These are phyloP conservation scores for Persicaria tinctoria DNA, from an alignment of 148 eudicot species.

Conservation along the genomic window DNA sequence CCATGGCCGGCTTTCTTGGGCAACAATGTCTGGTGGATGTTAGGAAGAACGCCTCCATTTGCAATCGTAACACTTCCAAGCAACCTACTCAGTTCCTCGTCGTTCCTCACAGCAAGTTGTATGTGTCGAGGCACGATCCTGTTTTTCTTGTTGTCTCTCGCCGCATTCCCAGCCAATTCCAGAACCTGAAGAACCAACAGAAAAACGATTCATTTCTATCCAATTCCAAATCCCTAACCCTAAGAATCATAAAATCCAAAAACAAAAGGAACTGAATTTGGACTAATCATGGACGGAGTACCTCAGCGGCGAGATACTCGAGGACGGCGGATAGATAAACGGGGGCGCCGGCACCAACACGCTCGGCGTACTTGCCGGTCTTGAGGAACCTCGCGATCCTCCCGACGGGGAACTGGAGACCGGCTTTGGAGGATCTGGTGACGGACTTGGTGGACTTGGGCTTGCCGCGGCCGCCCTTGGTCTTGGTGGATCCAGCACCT, in stretches of 20 bases:
- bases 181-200: constrained; percentile 8
- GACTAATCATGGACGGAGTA: not conserved
- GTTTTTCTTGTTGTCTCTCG: constrained; percentile 20
- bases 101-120: constrained; percentile 17
- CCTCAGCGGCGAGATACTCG: constrained; percentile 21
- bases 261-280: not conserved
- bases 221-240: not conserved
- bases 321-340: constrained; percentile 18
- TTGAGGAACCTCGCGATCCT: constrained; percentile 16
- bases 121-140: constrained; percentile 13
- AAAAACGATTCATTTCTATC: not conserved
- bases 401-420: constrained; percentile 16
- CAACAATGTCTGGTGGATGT: constrained; percentile 11
- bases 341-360: constrained; percentile 18
- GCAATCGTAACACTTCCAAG: constrained; percentile 17
- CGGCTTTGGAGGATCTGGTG: constrained; percentile 16
- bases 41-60: constrained; percentile 17
- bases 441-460: constrained; percentile 15
- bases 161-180: constrained; percentile 18
- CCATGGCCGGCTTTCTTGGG: constrained; percentile 16
- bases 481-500: constrained; percentile 8
- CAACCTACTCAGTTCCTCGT: constrained; percentile 15
- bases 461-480: constrained; percentile 20
- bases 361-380: constrained; percentile 16
- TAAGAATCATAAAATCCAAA: not conserved